Conservation (phyloP, 164 flowering plant species). For the Stephania japonica region DNA sequence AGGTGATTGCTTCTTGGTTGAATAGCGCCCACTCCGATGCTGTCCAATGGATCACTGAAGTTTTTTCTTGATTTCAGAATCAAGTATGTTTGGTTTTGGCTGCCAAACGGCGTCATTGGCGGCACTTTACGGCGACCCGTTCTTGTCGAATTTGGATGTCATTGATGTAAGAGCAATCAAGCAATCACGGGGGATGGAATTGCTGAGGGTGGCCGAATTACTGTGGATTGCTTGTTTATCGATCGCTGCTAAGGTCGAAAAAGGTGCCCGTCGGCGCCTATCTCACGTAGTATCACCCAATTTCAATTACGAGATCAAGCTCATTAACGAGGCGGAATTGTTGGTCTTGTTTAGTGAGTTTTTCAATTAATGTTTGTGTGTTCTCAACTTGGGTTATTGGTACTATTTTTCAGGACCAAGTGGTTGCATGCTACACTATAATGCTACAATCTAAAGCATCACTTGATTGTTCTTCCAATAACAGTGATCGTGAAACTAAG, state of each 20-base stretch:
- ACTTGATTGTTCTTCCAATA: constrained; percentile 26
- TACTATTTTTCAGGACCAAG: constrained; percentile 35
- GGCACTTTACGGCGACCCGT: constrained; percentile 51
- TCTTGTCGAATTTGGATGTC: constrained; percentile 34
- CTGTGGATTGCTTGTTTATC: constrained; percentile 54
- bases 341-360: constrained; percentile 30
- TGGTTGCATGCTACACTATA: constrained; percentile 35
- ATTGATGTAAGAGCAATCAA: constrained; percentile 36
- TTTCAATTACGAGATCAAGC: constrained; percentile 32
- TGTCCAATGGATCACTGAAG: constrained; percentile 56
- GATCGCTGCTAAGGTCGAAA: constrained; percentile 76
- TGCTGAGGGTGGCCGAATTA: constrained; percentile 61
- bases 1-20: constrained; percentile 25
- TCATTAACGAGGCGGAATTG: constrained; percentile 64
- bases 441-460: constrained; percentile 31
- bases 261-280: constrained; percentile 33
- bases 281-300: constrained; percentile 35
- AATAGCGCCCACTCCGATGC: constrained; percentile 51
- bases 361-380: neutral
- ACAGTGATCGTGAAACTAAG: constrained; percentile 23
- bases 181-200: too few relatives aligned
- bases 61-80: constrained; percentile 33
- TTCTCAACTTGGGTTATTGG: neutral
- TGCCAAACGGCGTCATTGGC: constrained; percentile 59
- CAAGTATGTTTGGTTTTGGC: constrained; percentile 39